Evolutionary conservation across 352 stramenopile species (phyloP).

Genomic region (Pythium pectinolyticum): DNA sequence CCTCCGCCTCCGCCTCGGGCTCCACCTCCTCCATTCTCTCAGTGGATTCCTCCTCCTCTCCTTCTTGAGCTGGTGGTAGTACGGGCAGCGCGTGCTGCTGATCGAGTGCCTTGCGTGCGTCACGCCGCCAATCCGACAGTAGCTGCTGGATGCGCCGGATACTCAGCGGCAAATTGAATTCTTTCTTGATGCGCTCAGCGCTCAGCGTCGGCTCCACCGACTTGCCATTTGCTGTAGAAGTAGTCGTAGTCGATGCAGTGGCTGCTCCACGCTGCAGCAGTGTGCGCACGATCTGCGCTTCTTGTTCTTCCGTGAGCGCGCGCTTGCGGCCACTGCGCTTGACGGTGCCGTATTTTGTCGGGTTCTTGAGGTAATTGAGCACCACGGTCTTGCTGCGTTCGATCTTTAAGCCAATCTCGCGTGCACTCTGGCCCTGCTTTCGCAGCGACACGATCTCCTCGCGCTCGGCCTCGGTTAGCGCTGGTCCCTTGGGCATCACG

Average conservation of each 20-base stretch:
- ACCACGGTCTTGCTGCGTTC: slow-evolving; percentile 58
- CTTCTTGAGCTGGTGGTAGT: not conserved
- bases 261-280: slow-evolving; percentile 23
- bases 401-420: slow-evolving; percentile 53
- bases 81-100: slow-evolving; percentile 31
- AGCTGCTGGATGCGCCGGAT: slow-evolving; percentile 58
- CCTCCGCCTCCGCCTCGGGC: too few species aligned
- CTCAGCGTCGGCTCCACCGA: slow-evolving; percentile 35
- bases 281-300: slow-evolving; percentile 40
- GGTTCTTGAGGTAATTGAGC: slow-evolving; percentile 55
- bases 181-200: slow-evolving; percentile 44
- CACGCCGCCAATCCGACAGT: slow-evolving; percentile 47
- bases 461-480: slow-evolving; percentile 39
- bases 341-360: slow-evolving; percentile 43
- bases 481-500: slow-evolving; percentile 55
- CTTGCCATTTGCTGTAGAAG: not conserved
- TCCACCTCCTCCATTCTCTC: not conserved
- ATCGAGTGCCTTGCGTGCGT: slow-evolving; percentile 29
- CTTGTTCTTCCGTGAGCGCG: slow-evolving; percentile 43
- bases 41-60: not conserved
- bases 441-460: slow-evolving; percentile 49
- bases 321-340: slow-evolving; percentile 58
- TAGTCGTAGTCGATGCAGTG: not conserved
- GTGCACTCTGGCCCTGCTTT: slow-evolving; percentile 36
- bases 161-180: slow-evolving; percentile 53